phyloP scores from a whole-genome alignment of 2,329 filamentous ascomycete genomes.

The Cryphonectria parasitica region DNA sequence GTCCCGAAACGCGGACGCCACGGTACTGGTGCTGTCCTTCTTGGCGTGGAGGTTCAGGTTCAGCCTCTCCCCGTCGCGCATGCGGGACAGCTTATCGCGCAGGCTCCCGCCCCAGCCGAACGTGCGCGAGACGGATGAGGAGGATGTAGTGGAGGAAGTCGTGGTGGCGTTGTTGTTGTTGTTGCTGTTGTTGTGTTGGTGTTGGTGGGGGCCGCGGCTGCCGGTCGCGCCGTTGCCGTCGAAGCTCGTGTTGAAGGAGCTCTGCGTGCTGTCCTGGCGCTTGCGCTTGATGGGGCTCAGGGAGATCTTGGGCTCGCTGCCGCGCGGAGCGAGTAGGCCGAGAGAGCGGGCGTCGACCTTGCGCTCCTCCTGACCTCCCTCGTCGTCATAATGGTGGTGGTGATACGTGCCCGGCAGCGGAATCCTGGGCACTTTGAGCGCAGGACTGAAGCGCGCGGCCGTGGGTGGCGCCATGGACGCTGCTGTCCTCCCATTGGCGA shows the following conservation, averaged over 20 bases:
- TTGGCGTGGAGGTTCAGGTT: slow-evolving; percentile 25
- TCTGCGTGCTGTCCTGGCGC: slow-evolving; percentile 54
- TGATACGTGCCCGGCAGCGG: slow-evolving; percentile 23
- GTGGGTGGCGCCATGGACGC: slow-evolving; percentile 24
- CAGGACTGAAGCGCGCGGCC: slow-evolving; percentile 27
- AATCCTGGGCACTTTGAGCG: slow-evolving; percentile 24
- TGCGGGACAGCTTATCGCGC: slow-evolving; percentile 59
- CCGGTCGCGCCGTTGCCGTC: slow-evolving; percentile 6
- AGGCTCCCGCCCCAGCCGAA: slow-evolving; percentile 63
- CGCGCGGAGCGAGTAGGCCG: slow-evolving; percentile 46
- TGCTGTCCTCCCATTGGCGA: slow-evolving; percentile 15
- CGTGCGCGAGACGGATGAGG: slow-evolving; percentile 30
- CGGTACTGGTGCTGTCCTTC: slow-evolving; percentile 36
- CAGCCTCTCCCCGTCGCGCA: slow-evolving; percentile 64
- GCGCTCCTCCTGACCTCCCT: slow-evolving; percentile 25
- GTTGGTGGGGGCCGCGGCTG: neutral
- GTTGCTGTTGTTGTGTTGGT: neutral
- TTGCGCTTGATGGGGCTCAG: slow-evolving; percentile 67
- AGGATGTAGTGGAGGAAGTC: neutral
- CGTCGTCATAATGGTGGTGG: slow-evolving; percentile 25
- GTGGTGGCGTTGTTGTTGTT: neutral
- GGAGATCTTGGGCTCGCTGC: slow-evolving; percentile 51
- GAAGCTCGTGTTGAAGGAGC: slow-evolving; percentile 34
- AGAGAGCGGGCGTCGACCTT: slow-evolving; percentile 50
- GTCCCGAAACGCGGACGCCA: slow-evolving; percentile 16